Evolutionary conservation across 768 basidiomycete genomes (phyloP).

Genomic region (Hortiboletus flavorubellus): DNA sequence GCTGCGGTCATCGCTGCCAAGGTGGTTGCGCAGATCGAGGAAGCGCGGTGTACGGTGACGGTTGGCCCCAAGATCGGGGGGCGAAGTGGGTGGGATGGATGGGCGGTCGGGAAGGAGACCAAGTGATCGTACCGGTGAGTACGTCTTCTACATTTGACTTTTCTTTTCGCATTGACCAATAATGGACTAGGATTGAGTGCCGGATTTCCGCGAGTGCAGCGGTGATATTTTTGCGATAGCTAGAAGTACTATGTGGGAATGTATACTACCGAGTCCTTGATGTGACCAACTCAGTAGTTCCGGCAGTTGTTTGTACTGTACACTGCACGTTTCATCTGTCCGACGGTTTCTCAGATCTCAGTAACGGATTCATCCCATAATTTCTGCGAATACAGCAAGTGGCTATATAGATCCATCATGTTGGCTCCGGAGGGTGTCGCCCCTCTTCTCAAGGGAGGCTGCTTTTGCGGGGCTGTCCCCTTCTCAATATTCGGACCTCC

Average conservation of each 20-base stretch:
- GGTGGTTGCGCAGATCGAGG: conserved; percentile 35
- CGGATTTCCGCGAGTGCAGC: background rate
- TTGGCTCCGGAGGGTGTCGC: conserved; percentile 7
- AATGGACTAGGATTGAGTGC: background rate
- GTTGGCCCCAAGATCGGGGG: conserved; percentile 31
- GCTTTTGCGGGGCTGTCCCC: conserved; percentile 54
- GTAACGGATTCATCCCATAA: background rate
- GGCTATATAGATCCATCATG: conserved; percentile 2
- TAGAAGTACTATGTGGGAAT: no score
- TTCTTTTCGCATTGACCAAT: background rate
- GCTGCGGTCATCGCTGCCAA: conserved; percentile 47
- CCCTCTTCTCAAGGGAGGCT: conserved; percentile 44
- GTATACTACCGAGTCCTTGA: background rate
- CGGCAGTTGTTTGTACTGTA: background rate
- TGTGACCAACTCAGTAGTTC: background rate
- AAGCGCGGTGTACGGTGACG: conserved; percentile 17
- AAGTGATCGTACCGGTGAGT: background rate
- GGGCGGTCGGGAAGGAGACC: conserved; percentile 23
- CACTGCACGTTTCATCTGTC: no score
- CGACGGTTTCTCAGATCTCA: no score
- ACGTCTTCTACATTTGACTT: background rate
- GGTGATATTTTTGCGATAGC: conserved; percentile 4
- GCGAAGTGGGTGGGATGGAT: conserved; percentile 49
- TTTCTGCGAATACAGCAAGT: no score
- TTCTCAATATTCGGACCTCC: conserved; percentile 50